Base-by-base conservation (phyloP, 2,329 filamentous ascomycete genomes). In the Penicillium sp. region DNA sequence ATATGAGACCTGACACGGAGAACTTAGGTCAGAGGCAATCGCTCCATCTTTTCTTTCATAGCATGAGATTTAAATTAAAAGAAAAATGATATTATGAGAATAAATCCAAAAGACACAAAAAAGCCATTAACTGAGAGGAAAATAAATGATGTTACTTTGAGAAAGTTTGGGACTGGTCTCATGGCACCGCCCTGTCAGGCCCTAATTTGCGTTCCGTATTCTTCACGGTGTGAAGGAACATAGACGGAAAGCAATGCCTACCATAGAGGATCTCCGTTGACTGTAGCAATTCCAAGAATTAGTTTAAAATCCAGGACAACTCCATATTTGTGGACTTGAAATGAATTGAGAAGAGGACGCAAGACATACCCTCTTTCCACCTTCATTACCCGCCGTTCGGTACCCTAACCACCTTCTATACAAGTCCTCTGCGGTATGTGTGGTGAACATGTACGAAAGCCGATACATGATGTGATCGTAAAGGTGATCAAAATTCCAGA, bases 341-440 rank as follows among this genome's bases (percentile, higher is more conserved):
- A 26, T 43, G 6, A 16, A n/a, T 43, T 28, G 4, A 13, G n/a
- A 11, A 21, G 11, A 1, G 31, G 14, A 18, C 19, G 14, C 5
- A 14, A 5, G 9, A 59, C 53, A 44, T 46, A 60, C 62, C 40
- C 10, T 52, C 34, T 51, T 65, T 13, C 58, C 56, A 26, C 63
- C 64, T 46, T 64, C 55, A 36, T 59, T 48, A 34, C 54, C 54
- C 9, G 58, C 56, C 29, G 61, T 61, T 23, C 45, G 40, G 34
- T 50, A 68, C 3, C 82, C 82, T 34, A 84, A 64, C 82, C 82
- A 85, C 8, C 82, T 63, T 65, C 79, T 79, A 78, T 80, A 85
- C 28, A 85, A 56, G 62, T 83, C 83, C 4, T 78, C 77, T 10
- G 79, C 75, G 56, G 46, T 66, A 57, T 63, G 63, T 16, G 60